A percentile compares a stretch with the other conserved stretches of the same genome.
Conservation (phyloP, 2,329 filamentous ascomycete genomes). For the Fusarium pseudonygamai region DNA sequence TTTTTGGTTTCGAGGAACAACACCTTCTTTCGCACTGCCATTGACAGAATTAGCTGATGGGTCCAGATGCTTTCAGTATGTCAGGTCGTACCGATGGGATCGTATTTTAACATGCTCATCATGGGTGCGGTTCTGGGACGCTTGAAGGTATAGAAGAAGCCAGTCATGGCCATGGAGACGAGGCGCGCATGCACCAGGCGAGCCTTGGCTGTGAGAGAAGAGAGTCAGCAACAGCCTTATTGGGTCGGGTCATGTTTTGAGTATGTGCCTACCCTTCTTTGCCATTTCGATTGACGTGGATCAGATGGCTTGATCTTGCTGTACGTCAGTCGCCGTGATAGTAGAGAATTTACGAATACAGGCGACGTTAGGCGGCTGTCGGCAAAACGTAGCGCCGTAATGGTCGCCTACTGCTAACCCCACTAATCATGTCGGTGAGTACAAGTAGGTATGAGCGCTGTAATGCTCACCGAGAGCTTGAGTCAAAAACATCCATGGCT, state of each 20-base stretch:
- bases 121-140: conserved; percentile 83
- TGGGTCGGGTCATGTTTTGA: background rate
- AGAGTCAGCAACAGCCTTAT: conserved; percentile 10
- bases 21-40: conserved; percentile 88
- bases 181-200: conserved; percentile 93
- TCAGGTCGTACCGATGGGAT: conserved; percentile 79
- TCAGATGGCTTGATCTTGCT: conserved; percentile 26
- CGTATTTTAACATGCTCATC: conserved; percentile 98
- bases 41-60: conserved; percentile 4
- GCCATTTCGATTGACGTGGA: conserved; percentile 37
- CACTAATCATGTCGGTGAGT: conserved; percentile 5
- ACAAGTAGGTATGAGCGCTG: background rate
- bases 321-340: conserved; percentile 17
- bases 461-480: conserved; percentile 2
- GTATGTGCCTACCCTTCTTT: conserved; percentile 38
- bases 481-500: background rate
- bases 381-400: conserved; percentile 37
- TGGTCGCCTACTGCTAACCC: background rate
- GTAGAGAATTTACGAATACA: conserved; percentile 40
- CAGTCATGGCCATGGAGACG: conserved; percentile 98
- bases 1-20: conserved; percentile 95
- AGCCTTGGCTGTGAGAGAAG: conserved; percentile 74
- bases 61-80: background rate
- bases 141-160: conserved; percentile 92
- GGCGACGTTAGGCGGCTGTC: conserved; percentile 13